phyloP scores from a whole-genome alignment of 129 eudicot genomes.

The Pseudognaphalium luteoalbum region DNA sequence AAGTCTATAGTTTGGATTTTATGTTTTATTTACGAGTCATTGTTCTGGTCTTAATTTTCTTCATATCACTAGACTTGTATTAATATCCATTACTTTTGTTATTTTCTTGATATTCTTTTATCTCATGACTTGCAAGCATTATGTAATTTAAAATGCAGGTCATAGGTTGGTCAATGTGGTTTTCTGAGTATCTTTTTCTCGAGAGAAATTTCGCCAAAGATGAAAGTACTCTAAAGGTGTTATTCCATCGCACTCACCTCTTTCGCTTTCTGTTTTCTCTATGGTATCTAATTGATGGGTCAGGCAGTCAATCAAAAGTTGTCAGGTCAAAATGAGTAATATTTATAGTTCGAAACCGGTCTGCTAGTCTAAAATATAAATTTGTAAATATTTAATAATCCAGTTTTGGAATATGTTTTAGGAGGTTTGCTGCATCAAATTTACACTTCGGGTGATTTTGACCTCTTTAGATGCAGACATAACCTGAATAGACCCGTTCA shows the following conservation, averaged over 20 bases:
- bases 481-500: not conserved
- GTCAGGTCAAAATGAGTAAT: not conserved
- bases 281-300: not conserved
- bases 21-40: not conserved
- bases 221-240: conserved; percentile 80
- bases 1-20: not conserved
- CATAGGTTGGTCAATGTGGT: conserved; percentile 99
- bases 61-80: conserved; percentile 8
- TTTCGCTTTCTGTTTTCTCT: not conserved
- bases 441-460: not conserved
- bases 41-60: not conserved
- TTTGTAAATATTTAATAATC: not conserved
- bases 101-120: not conserved
- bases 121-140: not conserved
- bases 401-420: not conserved
- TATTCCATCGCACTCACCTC: not conserved
- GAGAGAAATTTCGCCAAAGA: conserved; percentile 97
- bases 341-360: not conserved
- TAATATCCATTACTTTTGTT: not conserved
- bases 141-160: conserved; percentile 52
- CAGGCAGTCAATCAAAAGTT: not conserved
- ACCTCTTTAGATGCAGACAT: not conserved
- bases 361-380: not conserved
- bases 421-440: not conserved
- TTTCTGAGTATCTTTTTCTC: conserved; percentile 93